Base-by-base conservation (phyloP, 176 grass and related monocot species). In the Stipa capillata region DNA sequence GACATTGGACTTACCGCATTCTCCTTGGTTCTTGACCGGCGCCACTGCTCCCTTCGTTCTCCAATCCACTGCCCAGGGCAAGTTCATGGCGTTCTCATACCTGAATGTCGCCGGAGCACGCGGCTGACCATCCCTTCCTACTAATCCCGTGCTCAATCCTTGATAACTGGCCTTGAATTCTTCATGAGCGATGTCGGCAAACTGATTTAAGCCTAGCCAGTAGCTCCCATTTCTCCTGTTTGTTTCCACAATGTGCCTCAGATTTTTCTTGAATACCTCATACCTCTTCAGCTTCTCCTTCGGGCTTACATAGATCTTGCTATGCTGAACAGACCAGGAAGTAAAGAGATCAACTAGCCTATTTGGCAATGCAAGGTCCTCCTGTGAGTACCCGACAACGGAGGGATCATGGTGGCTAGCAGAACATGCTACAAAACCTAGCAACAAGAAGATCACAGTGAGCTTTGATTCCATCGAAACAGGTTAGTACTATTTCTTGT, bases 1-100 rank as follows among this genome's bases (percentile, higher is more conserved):
- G 55, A 68, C 40, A 69, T 44, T 17, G 52, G 11, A 1, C 31
- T 85, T 77, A 91, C 94, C 91, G 13, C 94, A 97, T 68, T 85
- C 43, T 32, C 94, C 94, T 80, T 97, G 94, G 77, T 89, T 93
- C 76, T 97, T 97, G 47, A 97, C 84, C 1, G 86, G 88, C 0
- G 88, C 89, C 69, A 97, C 94, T 12, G 91, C 86, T 73, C 94
- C 91, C 69, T 89, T 91, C 86, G 83, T 87, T 24, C 94, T 79
- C 94, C 94, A 97, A 58, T 97, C 91, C n/a, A 97, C 84, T 49
- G 81, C 63, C 74, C 64, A 65, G 3, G 94, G 91, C 55, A 97
- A 24, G 49, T 87, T 52, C 8, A 42, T 11, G 4, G 86, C 56
- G 59, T 70, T 73, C 18, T 77, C 69, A 13, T 97, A 77, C 84